These are phyloP conservation scores for Silene noctiflora DNA, from an alignment of 179 eudicot genomes.

Conservation along the genomic window DNA sequence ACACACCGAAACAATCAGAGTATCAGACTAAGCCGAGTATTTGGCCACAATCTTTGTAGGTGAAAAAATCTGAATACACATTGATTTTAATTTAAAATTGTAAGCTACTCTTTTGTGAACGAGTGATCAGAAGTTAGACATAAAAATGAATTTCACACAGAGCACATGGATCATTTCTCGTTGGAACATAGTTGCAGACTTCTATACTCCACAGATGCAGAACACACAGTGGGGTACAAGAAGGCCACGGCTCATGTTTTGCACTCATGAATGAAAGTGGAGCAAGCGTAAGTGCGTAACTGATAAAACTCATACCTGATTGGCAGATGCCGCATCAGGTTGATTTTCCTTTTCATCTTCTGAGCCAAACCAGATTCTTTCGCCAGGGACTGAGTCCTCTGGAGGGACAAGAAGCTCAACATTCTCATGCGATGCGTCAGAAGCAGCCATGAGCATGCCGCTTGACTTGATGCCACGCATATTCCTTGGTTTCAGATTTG, in stretches of 20 bases:
- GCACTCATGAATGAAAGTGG: background rate
- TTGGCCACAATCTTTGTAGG: no score
- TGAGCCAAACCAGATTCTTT: constrained; percentile 89
- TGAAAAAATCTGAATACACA: background rate
- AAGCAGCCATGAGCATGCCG: constrained; percentile 99
- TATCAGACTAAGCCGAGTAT: no score
- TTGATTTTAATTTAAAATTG: background rate
- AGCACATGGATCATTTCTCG: background rate
- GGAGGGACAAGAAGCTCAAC: constrained; percentile 97
- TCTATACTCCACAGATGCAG: background rate
- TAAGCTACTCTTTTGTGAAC: background rate
- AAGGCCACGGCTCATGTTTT: background rate
- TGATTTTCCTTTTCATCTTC: constrained; percentile 66
- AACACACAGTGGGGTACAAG: background rate
- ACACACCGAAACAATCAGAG: no score
- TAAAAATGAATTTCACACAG: background rate
- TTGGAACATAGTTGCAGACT: background rate
- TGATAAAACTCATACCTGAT: constrained; percentile 56
- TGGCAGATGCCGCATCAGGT: constrained; percentile 69
- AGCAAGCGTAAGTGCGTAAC: background rate
- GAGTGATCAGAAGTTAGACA: background rate
- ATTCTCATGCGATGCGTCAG: constrained; percentile 88
- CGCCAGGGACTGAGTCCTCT: constrained; percentile 74
- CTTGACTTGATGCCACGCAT: constrained; percentile 90
- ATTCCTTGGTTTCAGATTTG: constrained; percentile 91